Base-by-base conservation (phyloP, 495 filamentous ascomycete species). In the Filosporella fistucella region DNA sequence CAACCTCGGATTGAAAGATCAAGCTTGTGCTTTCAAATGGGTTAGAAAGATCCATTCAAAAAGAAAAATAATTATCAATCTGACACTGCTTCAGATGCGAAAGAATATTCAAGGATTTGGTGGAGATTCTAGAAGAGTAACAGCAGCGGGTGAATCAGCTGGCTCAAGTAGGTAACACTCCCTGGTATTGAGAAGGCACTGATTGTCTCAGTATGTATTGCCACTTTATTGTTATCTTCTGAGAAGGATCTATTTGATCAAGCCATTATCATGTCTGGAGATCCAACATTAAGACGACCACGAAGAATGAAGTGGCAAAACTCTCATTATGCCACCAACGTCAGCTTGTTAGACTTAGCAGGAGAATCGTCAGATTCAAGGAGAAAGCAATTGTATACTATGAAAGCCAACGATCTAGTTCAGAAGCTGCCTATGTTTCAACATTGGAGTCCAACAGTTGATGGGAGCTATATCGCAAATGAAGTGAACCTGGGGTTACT, bases 111-210 rank as follows among this genome's bases (percentile, higher is more conserved):
- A 51, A 6, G 58, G 42, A 3, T 65, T 67, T 47, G 56, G 63
- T 13, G 64, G 58, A 2, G 46, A 64, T 21, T 54, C 74, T 1
- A 47, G 64, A 23, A 55, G 54, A 0, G 59, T 75, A 11, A 67
- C 63, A 4, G 54, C 69, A 26, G 64, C 57, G 60, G 71, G 69
- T 4, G 60, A 71, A 49, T 85, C 78, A 2, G 84, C 85, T 1
- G 86, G 86, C 4, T 70, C 79, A 16, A 55, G 52, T 55, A 50
- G 6, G 23, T n/a, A 11, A 30, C 39, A 17, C n/a, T 6, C 4
- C n/a, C n/a, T n/a, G n/a, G n/a, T n/a, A n/a, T n/a, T n/a, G n/a
- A n/a, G n/a, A n/a, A n/a, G n/a, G n/a, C n/a, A n/a, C n/a, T n/a
- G n/a, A n/a, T n/a, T n/a, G n/a, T n/a, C n/a, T n/a, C n/a, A n/a